Conservation (phyloP, 1,139 yeast species). For the Zygoascus hellenicus region DNA sequence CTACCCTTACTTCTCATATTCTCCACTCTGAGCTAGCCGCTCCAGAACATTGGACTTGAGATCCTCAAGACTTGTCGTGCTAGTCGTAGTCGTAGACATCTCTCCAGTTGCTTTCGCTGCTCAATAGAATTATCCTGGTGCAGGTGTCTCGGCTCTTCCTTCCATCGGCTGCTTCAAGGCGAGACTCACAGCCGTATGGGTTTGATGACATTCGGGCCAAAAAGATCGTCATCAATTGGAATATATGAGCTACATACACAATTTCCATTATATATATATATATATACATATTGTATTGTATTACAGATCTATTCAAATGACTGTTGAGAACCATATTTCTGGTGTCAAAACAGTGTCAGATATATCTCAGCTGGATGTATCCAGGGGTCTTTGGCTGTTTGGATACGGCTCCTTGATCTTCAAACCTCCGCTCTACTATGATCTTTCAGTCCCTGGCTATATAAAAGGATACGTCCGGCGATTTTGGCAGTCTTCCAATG, state of each 20-base stretch:
- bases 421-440: constrained; percentile 80
- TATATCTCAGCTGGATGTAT: background rate
- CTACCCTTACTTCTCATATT: constrained; percentile 51
- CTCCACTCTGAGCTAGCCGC: constrained; percentile 69
- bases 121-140: no score
- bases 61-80: constrained; percentile 7
- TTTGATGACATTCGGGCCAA: no score
- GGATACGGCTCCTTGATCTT: constrained; percentile 90
- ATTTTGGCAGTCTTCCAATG: constrained; percentile 89
- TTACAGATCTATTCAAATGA: background rate
- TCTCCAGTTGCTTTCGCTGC: no score
- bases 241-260: no score
- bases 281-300: no score
- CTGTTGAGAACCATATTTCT: background rate
- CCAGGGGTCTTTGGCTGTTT: constrained; percentile 54
- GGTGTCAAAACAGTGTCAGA: background rate
- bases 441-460: constrained; percentile 62
- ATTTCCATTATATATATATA: no score
- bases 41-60: constrained; percentile 20
- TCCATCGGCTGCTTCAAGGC: no score
- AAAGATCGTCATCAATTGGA: no score
- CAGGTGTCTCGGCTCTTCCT: no score
- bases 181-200: no score
- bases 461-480: constrained; percentile 71
- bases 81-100: constrained; percentile 1